These are phyloP conservation scores for Neurospora intermedia DNA, from an alignment of 495 filamentous ascomycete genomes.

Conservation along the genomic window DNA sequence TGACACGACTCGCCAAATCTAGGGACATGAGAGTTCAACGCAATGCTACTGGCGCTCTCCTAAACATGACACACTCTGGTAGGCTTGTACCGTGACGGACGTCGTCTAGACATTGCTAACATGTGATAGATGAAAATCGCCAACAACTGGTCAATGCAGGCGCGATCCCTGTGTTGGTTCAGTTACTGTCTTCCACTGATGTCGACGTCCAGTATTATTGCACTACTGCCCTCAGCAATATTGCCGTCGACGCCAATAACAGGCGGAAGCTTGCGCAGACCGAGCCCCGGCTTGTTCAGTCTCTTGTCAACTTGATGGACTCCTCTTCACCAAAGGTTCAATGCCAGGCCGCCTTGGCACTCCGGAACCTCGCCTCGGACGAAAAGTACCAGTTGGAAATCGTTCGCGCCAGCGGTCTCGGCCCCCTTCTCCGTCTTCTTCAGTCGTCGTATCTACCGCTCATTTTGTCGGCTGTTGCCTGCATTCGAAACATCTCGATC, in stretches of 20 bases:
- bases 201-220: constrained; percentile 99
- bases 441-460: constrained; percentile 92
- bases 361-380: constrained; percentile 92
- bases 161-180: constrained; percentile 91
- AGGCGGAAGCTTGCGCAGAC: constrained; percentile 80
- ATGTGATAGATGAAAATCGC: constrained; percentile 73
- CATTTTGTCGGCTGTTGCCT: constrained; percentile 93
- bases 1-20: constrained; percentile 88
- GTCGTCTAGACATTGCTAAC: constrained; percentile 13
- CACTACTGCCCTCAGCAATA: constrained; percentile 96
- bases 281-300: constrained; percentile 82
- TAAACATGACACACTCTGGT: constrained; percentile 99
- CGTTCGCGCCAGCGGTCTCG: constrained; percentile 74
- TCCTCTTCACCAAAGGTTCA: constrained; percentile 95
- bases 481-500: constrained; percentile 97
- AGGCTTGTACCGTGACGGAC: constrained; percentile 18
- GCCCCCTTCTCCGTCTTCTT: constrained; percentile 74
- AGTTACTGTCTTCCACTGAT: constrained; percentile 80
- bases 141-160: constrained; percentile 94
- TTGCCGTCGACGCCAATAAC: constrained; percentile 87
- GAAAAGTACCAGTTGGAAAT: constrained; percentile 99
- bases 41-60: constrained; percentile 88
- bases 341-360: constrained; percentile 88
- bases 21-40: constrained; percentile 98
- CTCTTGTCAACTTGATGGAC: constrained; percentile 91